Conservation (phyloP, 1,139 yeast genomes). For the Yamadazyma mexicana region DNA sequence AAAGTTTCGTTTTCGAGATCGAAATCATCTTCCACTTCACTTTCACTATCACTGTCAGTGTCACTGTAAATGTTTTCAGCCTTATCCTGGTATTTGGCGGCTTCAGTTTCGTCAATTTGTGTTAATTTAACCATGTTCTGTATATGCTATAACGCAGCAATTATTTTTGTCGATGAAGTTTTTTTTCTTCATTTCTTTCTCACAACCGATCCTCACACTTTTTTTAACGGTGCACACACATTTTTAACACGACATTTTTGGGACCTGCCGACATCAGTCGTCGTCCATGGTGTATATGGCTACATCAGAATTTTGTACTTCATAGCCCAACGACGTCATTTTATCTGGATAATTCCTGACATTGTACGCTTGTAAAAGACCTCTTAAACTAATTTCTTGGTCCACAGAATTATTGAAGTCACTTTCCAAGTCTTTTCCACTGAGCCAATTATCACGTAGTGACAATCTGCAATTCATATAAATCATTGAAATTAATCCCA, state of each 20-base stretch:
- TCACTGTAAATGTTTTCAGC: constrained; percentile 25
- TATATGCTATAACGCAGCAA: constrained; percentile 8
- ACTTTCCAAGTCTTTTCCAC: constrained; percentile 76
- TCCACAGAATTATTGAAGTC: constrained; percentile 79
- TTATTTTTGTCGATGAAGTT: constrained; percentile 14
- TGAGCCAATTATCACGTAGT: constrained; percentile 84
- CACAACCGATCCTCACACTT: neutral
- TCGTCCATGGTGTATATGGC: constrained; percentile 12
- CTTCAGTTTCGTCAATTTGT: constrained; percentile 61
- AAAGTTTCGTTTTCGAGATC: constrained; percentile 82
- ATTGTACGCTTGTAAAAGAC: constrained; percentile 78
- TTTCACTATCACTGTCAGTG: constrained; percentile 52
- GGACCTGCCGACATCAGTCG: constrained; percentile 2
- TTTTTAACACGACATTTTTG: neutral
- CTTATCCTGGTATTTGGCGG: constrained; percentile 32
- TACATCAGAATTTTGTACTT: constrained; percentile 13
- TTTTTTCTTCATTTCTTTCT: constrained; percentile 4
- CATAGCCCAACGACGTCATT: constrained; percentile 59
- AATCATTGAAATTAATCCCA: constrained; percentile 90
- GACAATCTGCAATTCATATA: constrained; percentile 73
- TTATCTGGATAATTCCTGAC: constrained; percentile 52
- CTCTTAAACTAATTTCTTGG: constrained; percentile 83
- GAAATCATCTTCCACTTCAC: constrained; percentile 70
- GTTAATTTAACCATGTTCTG: constrained; percentile 69
- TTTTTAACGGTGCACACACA: neutral